These are phyloP conservation scores for Cercospora zeina DNA, from an alignment of 2,329 filamentous ascomycete species.

Conservation along the genomic window DNA sequence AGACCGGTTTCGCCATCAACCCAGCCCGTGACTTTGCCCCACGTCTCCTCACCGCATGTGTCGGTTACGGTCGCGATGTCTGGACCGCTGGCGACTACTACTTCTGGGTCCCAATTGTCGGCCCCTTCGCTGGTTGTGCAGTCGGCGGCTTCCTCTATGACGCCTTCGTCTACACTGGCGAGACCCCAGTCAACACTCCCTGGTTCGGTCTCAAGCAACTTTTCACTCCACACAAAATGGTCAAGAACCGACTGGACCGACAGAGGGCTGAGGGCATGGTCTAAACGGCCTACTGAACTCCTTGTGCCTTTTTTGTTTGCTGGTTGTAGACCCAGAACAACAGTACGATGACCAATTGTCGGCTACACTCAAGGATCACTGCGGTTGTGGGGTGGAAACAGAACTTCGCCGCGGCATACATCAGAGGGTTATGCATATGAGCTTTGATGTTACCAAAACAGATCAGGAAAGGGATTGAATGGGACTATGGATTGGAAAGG, in stretches of 20 bases:
- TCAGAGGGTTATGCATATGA: background rate
- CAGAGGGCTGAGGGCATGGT: constrained; percentile 37
- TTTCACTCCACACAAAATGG: constrained; percentile 31
- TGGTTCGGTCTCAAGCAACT: constrained; percentile 43
- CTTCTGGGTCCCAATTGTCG: constrained; percentile 68
- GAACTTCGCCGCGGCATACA: background rate
- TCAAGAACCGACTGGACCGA: constrained; percentile 28
- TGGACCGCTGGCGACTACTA: constrained; percentile 66
- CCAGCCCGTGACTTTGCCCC: constrained; percentile 71
- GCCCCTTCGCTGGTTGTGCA: constrained; percentile 62
- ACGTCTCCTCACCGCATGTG: constrained; percentile 63
- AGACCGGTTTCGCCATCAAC: constrained; percentile 69
- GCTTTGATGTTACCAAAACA: background rate
- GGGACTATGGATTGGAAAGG: background rate
- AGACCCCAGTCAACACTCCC: constrained; percentile 62
- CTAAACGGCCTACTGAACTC: constrained; percentile 15
- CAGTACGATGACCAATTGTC: background rate
- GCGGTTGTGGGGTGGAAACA: background rate
- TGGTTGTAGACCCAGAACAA: background rate
- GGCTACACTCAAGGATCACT: background rate
- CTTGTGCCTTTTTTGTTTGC: background rate
- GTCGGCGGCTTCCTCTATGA: constrained; percentile 69
- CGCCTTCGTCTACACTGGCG: constrained; percentile 64
- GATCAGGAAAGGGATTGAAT: background rate
- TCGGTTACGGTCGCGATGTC: constrained; percentile 66